Evolutionary conservation across 352 stramenopile species (phyloP).

Genomic region (Thalassiosira mediterranea): DNA sequence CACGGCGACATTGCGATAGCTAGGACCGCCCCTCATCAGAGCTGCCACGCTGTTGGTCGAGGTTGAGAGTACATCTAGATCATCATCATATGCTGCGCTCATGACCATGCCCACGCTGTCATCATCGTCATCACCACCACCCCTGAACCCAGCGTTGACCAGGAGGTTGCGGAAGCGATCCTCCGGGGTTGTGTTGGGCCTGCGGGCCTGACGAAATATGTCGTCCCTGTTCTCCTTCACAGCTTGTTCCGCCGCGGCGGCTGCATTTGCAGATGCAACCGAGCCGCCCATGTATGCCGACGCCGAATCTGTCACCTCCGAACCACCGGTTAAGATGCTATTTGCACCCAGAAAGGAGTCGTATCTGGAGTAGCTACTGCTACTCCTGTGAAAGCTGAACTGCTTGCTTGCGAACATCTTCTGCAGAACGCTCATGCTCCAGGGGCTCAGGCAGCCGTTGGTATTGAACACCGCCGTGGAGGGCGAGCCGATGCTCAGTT

Average conservation of each 20-base stretch:
- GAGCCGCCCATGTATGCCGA: too few species aligned
- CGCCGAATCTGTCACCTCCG: too few species aligned
- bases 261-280: too few species aligned
- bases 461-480: neutral
- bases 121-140: conserved; percentile 11
- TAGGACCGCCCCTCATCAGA: conserved; percentile 40
- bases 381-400: conserved; percentile 35
- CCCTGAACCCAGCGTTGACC: conserved; percentile 43
- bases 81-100: conserved; percentile 18
- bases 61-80: conserved; percentile 13
- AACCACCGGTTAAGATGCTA: too few species aligned
- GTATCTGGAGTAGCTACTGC: conserved; percentile 36
- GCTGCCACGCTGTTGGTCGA: conserved; percentile 32
- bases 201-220: conserved; percentile 37
- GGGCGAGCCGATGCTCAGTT: neutral
- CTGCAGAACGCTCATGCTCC: conserved; percentile 31
- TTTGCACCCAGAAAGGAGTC: conserved; percentile 43
- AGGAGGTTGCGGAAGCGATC: conserved; percentile 46
- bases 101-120: conserved; percentile 9
- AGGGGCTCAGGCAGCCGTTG: conserved; percentile 35
- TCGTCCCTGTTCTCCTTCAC: too few species aligned
- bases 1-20: conserved; percentile 30
- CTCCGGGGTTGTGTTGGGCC: conserved; percentile 6
- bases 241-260: too few species aligned
- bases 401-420: conserved; percentile 50